Conservation (phyloP, 2,329 filamentous ascomycete genomes). For the Atkinsonella hypoxylon region DNA sequence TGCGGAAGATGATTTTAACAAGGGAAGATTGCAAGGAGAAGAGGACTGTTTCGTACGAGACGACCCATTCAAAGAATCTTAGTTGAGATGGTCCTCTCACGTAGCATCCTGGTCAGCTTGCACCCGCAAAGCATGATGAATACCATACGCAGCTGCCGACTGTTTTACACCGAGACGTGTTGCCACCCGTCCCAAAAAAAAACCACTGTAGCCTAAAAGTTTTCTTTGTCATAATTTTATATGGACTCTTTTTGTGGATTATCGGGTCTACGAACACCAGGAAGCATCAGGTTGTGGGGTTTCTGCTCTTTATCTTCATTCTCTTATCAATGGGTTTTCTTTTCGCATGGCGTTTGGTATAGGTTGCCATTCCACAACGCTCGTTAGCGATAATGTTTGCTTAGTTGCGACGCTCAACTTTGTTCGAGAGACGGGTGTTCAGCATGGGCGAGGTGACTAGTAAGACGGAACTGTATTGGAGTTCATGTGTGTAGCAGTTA, state of each 20-base stretch:
- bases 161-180: neutral
- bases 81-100: conserved; percentile 6
- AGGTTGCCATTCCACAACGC: neutral
- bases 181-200: neutral
- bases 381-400: neutral
- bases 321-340: neutral
- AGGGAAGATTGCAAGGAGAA: conserved; percentile 32
- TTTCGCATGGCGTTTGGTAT: neutral
- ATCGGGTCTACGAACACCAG: neutral
- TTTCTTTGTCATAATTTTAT: neutral
- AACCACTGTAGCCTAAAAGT: neutral
- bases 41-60: conserved; percentile 45
- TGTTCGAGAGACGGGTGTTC: neutral
- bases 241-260: neutral
- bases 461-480: neutral
- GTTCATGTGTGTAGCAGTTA: neutral
- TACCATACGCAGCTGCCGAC: neutral
- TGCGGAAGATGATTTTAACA: conserved; percentile 36
- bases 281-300: neutral
- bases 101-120: no score
- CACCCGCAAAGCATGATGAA: no score
- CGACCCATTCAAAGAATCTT: conserved; percentile 53
- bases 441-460: neutral
- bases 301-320: neutral
- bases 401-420: neutral